Evolutionary conservation across 1,284 basidiomycete species (phyloP), one percentile per base, ranked within the genome.

Genomic region (Apiotrichum laibachii): DNA sequence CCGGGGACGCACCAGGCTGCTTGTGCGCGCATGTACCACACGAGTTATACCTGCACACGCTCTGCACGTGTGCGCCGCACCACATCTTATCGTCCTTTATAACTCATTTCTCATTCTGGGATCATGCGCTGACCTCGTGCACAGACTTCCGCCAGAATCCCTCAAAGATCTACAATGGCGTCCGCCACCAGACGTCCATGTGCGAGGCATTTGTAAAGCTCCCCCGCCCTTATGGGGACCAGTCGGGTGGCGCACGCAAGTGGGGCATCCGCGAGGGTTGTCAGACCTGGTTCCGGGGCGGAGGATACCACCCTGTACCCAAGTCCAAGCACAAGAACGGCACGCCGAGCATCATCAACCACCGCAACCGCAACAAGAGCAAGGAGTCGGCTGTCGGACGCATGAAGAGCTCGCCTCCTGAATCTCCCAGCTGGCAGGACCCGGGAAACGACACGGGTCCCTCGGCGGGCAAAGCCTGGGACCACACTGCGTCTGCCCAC

Each of bases 161-260:
- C 3, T 69, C 73, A 49, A 73, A 78, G 62, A 72, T 79, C 55
- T 79, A 79, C 72, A 78, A 78, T 63, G 77, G 77, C n/a, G 73
- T 79, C 31, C 71, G 77, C 40, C 77, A 79, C 65, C 74, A 75
- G 61, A 75, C 77, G 5, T 77, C 76, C 49, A 74, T 75, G 70
- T 77, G 72, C 67, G 73, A 76, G 55, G 75, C 76, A 0, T 78
- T 79, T 58, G 73, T 77, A 59, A 77, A 77, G 61, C 70, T 78
- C 11, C 69, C 72, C 34, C 68, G 77, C 44, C 73, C 74, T 3
- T 77, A 72, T 56, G 77, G 77, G 19, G 76, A 78, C 60, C 76
- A 77, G 61, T 72, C 71, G 1, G 77, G 75, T 49, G 73, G 73
- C 19, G 75, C 76, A 21, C 70, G 76, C 45, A 75, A 75, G 57